phyloP scores from a whole-genome alignment of 805 yeast genomes.

The Candida wancherniae region DNA sequence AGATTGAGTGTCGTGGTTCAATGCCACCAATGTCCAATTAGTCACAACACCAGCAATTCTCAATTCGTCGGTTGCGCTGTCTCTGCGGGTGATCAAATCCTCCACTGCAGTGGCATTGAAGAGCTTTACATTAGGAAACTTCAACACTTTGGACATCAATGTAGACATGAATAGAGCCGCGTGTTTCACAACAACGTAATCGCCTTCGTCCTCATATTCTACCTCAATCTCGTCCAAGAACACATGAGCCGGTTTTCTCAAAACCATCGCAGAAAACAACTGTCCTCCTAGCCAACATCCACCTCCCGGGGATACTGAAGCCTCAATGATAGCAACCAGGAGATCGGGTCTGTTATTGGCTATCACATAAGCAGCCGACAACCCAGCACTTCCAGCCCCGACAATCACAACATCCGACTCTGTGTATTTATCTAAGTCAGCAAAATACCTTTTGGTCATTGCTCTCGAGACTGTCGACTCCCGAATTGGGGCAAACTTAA shows the following conservation, averaged over 20 bases:
- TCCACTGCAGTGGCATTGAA: slow-evolving; percentile 81
- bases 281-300: slow-evolving; percentile 80
- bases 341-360: slow-evolving; percentile 73
- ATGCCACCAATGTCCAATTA: slow-evolving; percentile 75
- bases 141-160: slow-evolving; percentile 60
- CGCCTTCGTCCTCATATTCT: slow-evolving; percentile 74
- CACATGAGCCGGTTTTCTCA: slow-evolving; percentile 73
- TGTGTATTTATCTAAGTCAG: slow-evolving; percentile 67
- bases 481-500: slow-evolving; percentile 66
- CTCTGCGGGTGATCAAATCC: slow-evolving; percentile 69
- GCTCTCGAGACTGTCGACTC: slow-evolving; percentile 79
- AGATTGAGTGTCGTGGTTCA: slow-evolving; percentile 71
- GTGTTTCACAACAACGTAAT: slow-evolving; percentile 74
- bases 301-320: slow-evolving; percentile 74
- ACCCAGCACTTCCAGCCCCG: slow-evolving; percentile 77
- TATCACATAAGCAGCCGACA: slow-evolving; percentile 69
- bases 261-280: slow-evolving; percentile 70
- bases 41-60: slow-evolving; percentile 77
- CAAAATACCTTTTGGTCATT: slow-evolving; percentile 70
- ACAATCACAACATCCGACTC: slow-evolving; percentile 71
- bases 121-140: slow-evolving; percentile 68
- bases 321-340: slow-evolving; percentile 69
- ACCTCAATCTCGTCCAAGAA: slow-evolving; percentile 61
- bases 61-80: slow-evolving; percentile 49
- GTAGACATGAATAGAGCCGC: slow-evolving; percentile 76